These are phyloP conservation scores for Hyphodiscus hymeniophilus DNA, from an alignment of 495 filamentous ascomycete species.

Conservation along the genomic window DNA sequence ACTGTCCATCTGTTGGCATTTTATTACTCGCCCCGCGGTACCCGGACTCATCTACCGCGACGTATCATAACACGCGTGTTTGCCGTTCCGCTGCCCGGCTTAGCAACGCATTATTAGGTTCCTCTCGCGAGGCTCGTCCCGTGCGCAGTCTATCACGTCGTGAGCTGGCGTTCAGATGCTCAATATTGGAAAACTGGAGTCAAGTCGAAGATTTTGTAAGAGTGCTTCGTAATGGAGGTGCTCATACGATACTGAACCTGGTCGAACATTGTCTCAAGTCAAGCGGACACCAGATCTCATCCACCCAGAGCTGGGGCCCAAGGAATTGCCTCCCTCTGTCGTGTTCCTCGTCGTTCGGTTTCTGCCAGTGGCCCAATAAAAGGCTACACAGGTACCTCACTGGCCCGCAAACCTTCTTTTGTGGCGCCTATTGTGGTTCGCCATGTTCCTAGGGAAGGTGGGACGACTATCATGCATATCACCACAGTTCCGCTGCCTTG, in stretches of 20 bases:
- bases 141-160: not conserved
- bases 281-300: slow-evolving; percentile 11
- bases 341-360: slow-evolving; percentile 2
- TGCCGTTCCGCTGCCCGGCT: not conserved
- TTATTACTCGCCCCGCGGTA: slow-evolving; percentile 13
- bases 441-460: too few species aligned
- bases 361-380: slow-evolving; percentile 7
- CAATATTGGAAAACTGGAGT: not conserved
- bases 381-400: slow-evolving; percentile 1
- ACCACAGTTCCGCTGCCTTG: too few species aligned
- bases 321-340: slow-evolving; percentile 12
- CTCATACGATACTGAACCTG: not conserved
- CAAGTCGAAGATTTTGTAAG: too few species aligned
- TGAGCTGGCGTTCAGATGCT: not conserved
- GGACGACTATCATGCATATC: too few species aligned
- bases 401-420: not conserved
- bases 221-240: not conserved
- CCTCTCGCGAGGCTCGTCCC: not conserved
- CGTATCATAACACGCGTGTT: slow-evolving; percentile 5
- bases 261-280: not conserved
- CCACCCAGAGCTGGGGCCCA: not conserved
- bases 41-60: slow-evolving; percentile 10
- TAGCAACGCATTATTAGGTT: not conserved
- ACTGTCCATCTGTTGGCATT: not conserved
- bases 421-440: not conserved